Conservation (phyloP, 345 rosid species). For the Brassica carinata region DNA sequence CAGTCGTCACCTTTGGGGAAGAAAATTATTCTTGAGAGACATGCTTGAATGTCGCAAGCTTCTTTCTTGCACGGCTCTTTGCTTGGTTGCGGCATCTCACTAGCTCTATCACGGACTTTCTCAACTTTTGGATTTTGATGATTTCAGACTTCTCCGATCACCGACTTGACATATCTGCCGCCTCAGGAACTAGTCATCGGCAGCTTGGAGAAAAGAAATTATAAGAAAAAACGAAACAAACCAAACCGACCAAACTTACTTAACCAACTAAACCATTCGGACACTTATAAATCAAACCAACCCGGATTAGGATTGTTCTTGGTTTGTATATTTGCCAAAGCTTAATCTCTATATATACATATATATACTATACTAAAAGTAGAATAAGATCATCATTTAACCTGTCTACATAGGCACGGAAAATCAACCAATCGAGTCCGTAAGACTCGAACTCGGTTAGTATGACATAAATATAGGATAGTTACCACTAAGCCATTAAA, state of each 20-base stretch:
- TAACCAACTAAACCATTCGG: constrained; percentile 8
- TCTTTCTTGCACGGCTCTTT: constrained; percentile 94
- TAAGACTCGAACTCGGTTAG: no score
- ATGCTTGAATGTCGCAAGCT: constrained; percentile 90
- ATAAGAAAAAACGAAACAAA: no score
- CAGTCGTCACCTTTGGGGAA: constrained; percentile 55
- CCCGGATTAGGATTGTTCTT: constrained; percentile 3
- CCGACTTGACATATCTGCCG: constrained; percentile 15
- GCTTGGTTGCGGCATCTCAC: constrained; percentile 67
- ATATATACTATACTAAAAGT: no score
- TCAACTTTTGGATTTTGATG: neutral
- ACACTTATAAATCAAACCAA: neutral
- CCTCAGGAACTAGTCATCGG: constrained; percentile 23
- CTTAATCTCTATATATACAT: no score
- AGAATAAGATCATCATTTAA: no score
- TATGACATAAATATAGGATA: no score
- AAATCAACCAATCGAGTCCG: no score
- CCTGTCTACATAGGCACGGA: no score
- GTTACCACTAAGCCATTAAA: no score
- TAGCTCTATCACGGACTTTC: no score
- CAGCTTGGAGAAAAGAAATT: neutral
- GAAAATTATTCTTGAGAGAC: constrained; percentile 84
- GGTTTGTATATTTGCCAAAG: neutral
- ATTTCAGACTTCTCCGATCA: constrained; percentile 3
- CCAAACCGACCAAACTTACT: constrained; percentile 15